Base-by-base conservation (phyloP, 2,329 filamentous ascomycete species). In the Xylariomycetidae sp. region DNA sequence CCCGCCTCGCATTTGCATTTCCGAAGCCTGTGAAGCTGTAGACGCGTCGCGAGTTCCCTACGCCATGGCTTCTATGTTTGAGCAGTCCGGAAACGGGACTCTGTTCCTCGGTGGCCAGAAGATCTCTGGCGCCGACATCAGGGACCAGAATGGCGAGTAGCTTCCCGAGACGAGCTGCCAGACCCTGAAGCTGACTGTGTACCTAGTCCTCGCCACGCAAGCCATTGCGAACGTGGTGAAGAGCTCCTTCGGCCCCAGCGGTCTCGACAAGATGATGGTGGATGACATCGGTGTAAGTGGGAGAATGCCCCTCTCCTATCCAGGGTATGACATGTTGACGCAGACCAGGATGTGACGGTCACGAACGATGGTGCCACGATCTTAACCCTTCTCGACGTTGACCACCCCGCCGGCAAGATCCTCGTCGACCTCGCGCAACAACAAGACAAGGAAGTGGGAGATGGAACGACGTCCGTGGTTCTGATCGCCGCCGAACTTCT, bases 231-330 rank as follows among this genome's bases (percentile, higher is more conserved):
- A 96, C 79, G 89, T 98, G 39, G 88, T 98, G 63, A 96, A 95
- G 72, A 95, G 86, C 64, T 98, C 92, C 12, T 98, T 98, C 59
- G 92, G 92, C 35, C 92, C 92, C 32, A 95, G 87, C 43, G 92
- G 92, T 30, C 76, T 98, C 48, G 92, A 98, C 63, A 98, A 98
- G 77, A 98, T 98, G 92, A 96, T 98, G 92, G 92, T 98, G 53
- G 92, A 98, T 67, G 92, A 98, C 60, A 96, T 98, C 61, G 92
- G 92, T 57, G 83, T 87, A 76, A 52, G 80, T 53, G 37, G 36
- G 39, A n/a, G n/a, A n/a, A n/a, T 51, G 29, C 19, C 14, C 10
- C 19, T 22, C n/a, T 8, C 17, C 3, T 31, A 16, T 10, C n/a
- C n/a, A n/a, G n/a, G n/a, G n/a, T 10, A 13, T 14, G 12, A 14